These are phyloP conservation scores for Leccinum solheimii DNA, from an alignment of 1,284 basidiomycete genomes.

Conservation along the genomic window DNA sequence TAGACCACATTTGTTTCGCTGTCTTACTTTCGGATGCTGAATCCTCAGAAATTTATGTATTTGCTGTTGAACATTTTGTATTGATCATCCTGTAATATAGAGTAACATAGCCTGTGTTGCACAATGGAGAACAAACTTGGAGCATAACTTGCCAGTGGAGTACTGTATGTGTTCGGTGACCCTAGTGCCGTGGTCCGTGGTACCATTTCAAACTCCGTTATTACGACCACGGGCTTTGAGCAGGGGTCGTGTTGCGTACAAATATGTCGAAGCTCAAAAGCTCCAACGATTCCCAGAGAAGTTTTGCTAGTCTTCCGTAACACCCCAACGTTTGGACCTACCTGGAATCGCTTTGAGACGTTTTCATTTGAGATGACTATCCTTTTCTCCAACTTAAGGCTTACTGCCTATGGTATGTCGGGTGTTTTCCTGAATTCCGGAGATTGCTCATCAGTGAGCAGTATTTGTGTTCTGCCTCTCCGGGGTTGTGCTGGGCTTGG, in stretches of 20 bases:
- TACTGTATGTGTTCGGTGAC: too few species aligned
- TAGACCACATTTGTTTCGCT: constrained; percentile 10
- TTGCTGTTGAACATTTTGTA: constrained; percentile 9
- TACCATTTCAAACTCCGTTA: constrained; percentile 19
- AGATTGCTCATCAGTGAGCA: constrained; percentile 30
- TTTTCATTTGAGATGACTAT: constrained; percentile 47
- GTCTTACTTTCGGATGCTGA: constrained; percentile 4
- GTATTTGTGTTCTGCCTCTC: constrained; percentile 60
- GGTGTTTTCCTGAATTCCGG: background rate
- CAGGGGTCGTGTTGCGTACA: constrained; percentile 12
- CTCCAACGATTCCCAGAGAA: constrained; percentile 21
- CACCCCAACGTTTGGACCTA: constrained; percentile 18
- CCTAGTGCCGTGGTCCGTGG: too few species aligned
- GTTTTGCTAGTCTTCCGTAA: constrained; percentile 2
- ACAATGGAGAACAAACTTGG: background rate
- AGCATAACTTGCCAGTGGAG: background rate
- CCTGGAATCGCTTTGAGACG: constrained; percentile 4
- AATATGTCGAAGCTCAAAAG: constrained; percentile 17
- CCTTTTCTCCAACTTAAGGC: constrained; percentile 52
- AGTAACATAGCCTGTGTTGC: background rate
- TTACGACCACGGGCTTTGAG: background rate
- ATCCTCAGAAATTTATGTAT: constrained; percentile 6
- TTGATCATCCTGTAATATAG: constrained; percentile 20
- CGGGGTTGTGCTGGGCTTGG: constrained; percentile 65
- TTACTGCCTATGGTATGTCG: constrained; percentile 50